These are phyloP conservation scores for Cladophialophora carrionii DNA, from an alignment of 2,329 filamentous ascomycete species.

Conservation along the genomic window DNA sequence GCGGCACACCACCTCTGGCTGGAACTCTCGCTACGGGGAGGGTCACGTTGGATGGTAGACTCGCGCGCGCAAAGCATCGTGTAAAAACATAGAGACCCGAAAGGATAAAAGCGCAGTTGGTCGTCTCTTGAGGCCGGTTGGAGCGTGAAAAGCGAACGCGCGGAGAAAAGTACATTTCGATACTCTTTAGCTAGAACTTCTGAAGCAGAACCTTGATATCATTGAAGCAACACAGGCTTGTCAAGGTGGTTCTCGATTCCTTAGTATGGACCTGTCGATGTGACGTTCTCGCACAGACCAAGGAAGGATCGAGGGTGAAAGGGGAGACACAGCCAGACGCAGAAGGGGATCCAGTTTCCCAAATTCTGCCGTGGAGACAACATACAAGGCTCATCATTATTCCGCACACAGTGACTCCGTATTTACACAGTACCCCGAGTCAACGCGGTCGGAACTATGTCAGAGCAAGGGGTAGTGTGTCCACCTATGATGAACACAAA, in stretches of 20 bases:
- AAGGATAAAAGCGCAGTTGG: not conserved
- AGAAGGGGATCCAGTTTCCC: no score
- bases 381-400: no score
- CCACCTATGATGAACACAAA: not conserved
- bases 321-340: no score
- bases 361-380: no score
- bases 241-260: not conserved
- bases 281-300: no score
- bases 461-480: no score
- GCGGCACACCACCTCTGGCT: not conserved
- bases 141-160: not conserved
- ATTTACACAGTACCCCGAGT: no score
- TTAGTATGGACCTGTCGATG: no score
- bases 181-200: not conserved
- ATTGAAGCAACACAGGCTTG: not conserved
- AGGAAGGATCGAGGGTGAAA: no score
- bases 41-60: not conserved
- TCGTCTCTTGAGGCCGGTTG: not conserved
- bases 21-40: not conserved
- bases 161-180: not conserved
- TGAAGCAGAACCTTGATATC: not conserved
- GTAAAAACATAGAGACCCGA: not conserved
- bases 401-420: no score
- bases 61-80: not conserved
- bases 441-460: no score